Evolutionary conservation across 1,139 yeast species (phyloP).

Genomic region (Arxiozyma heterogenica): DNA sequence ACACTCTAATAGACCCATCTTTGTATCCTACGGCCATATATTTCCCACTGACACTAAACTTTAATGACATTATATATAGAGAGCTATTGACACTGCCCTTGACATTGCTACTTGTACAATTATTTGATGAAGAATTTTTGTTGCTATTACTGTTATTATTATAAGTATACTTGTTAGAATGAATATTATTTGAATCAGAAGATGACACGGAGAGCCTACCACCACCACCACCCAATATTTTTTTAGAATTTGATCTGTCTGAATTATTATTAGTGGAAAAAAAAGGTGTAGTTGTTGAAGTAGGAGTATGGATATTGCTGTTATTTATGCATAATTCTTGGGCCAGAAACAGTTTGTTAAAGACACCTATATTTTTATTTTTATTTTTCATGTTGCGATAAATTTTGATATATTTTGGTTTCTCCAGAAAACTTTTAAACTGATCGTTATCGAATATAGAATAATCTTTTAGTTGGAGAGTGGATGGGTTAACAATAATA

Average conservation of each 20-base stretch:
- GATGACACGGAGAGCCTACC: not conserved
- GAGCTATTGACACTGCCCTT: conserved; percentile 4
- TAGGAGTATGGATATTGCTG: not conserved
- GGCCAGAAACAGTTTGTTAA: conserved; percentile 62
- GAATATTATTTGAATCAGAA: conserved; percentile 1
- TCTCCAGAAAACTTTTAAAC: conserved; percentile 34
- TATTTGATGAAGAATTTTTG: not conserved
- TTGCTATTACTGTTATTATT: not conserved
- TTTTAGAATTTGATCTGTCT: not conserved
- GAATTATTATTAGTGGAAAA: not conserved
- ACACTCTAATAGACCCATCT: conserved; percentile 55
- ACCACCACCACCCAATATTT: not conserved
- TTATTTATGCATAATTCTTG: conserved; percentile 51
- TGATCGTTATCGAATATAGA: conserved; percentile 26
- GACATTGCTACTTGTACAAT: too few relatives aligned
- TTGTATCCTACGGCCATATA: conserved; percentile 79
- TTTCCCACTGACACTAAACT: conserved; percentile 71
- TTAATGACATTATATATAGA: conserved; percentile 60
- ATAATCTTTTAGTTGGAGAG: conserved; percentile 5
- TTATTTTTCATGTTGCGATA: conserved; percentile 34
- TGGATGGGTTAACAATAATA: not conserved
- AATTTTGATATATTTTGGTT: conserved; percentile 48
- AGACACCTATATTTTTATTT: conserved; percentile 33
- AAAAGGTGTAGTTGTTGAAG: conserved; percentile 6
- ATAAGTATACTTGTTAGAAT: not conserved